Percentiles rank a stretch among this genome's conserved stretches.
These are phyloP conservation scores for Colletotrichum siamense DNA, from an alignment of 2,329 filamentous ascomycete genomes.

Conservation along the genomic window DNA sequence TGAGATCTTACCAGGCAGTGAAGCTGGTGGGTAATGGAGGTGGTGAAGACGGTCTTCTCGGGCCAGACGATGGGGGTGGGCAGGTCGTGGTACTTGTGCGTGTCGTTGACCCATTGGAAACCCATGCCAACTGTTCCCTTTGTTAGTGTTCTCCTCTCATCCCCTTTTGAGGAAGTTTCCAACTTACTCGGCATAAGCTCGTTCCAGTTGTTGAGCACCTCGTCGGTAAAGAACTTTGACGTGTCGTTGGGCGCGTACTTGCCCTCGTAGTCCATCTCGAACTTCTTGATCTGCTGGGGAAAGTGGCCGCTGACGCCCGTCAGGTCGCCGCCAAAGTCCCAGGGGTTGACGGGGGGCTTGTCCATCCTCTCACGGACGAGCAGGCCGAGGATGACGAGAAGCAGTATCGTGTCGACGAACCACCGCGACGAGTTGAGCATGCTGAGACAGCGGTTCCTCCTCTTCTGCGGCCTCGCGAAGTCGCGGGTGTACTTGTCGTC, in stretches of 20 bases:
- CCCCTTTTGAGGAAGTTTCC: not conserved
- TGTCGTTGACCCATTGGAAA: conserved; percentile 42
- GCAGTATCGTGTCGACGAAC: conserved; percentile 35
- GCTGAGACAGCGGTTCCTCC: conserved; percentile 13
- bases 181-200: conserved; percentile 39
- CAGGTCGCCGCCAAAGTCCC: conserved; percentile 41
- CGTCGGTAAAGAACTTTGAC: conserved; percentile 43
- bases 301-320: conserved; percentile 41
- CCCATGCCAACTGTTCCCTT: conserved; percentile 37
- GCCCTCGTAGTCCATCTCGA: conserved; percentile 36
- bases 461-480: not conserved
- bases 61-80: conserved; percentile 38
- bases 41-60: conserved; percentile 44
- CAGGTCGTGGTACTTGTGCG: conserved; percentile 40
- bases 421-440: conserved; percentile 31
- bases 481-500: conserved; percentile 27
- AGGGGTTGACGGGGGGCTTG: conserved; percentile 25
- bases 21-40: conserved; percentile 48
- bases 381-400: conserved; percentile 35
- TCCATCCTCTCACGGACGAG: conserved; percentile 32
- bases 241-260: conserved; percentile 43
- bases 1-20: conserved; percentile 41
- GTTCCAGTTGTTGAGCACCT: conserved; percentile 40
- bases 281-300: conserved; percentile 42
- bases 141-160: not conserved